Percentiles rank a stretch among this genome's conserved stretches.
These are phyloP conservation scores for Hibiscus tridactylites DNA, from an alignment of 345 rosid species.

Conservation along the genomic window DNA sequence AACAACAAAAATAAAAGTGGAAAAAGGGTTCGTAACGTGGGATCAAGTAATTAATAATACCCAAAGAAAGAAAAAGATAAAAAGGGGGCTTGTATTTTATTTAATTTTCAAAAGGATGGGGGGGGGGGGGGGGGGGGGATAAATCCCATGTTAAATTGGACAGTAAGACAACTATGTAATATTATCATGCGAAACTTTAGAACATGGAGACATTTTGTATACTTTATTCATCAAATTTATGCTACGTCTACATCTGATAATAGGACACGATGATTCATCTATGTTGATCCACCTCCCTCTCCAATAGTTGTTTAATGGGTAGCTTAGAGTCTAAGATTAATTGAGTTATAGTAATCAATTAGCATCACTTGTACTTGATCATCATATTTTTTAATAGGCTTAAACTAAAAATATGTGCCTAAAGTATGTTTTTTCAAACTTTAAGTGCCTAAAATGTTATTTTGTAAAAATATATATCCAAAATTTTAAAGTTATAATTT, in stretches of 20 bases:
- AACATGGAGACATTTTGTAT: not conserved
- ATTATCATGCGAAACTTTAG: not conserved
- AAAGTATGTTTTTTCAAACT: no score
- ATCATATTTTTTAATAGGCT: not conserved
- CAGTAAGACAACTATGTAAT: not conserved
- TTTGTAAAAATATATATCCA: no score
- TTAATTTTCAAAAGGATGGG: not conserved
- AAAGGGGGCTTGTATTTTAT: not conserved
- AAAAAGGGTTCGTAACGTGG: no score
- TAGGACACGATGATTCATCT: conserved; percentile 6
- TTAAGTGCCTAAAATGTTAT: no score
- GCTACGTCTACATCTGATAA: conserved; percentile 10
- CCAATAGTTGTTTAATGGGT: not conserved
- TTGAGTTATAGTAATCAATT: not conserved
- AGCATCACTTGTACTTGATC: not conserved
- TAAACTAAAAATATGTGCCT: no score
- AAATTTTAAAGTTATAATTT: no score
- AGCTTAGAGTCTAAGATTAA: conserved; percentile 8
- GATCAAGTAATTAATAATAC: not conserved
- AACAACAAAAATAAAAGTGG: not conserved
- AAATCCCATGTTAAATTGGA: not conserved
- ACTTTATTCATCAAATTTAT: not conserved
- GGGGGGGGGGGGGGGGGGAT: not conserved
- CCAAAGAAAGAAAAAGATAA: not conserved
- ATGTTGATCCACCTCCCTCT: not conserved